Conservation (phyloP, 345 rosid species). For the Trapa bicornis region DNA sequence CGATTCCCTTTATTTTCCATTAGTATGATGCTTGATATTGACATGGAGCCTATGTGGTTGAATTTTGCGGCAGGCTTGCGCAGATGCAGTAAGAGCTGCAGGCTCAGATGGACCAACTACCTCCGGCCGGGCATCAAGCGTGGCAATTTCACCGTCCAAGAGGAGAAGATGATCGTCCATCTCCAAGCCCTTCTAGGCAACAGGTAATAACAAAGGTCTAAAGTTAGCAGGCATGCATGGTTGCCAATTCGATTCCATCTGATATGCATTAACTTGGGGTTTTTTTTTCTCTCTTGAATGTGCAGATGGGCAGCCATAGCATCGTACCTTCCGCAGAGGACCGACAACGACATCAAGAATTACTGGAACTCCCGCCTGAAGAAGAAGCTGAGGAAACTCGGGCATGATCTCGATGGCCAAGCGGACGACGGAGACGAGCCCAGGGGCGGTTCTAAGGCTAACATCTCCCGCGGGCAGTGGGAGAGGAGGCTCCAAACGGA, state of each 20-base stretch:
- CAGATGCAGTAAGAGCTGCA: conserved; percentile 44
- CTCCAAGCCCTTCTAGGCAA: too few relatives aligned
- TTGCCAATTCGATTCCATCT: too few relatives aligned
- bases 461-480: conserved; percentile 29
- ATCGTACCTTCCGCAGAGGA: too few relatives aligned
- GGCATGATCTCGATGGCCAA: conserved; percentile 8
- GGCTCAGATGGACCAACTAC: conserved; percentile 19
- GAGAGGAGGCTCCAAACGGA: conserved; percentile 39
- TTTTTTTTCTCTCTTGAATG: neutral
- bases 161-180: too few relatives aligned
- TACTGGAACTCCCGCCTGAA: too few relatives aligned
- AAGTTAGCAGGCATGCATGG: too few relatives aligned
- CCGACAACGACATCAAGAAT: too few relatives aligned
- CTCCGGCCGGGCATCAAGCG: conserved; percentile 19
- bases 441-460: conserved; percentile 5
- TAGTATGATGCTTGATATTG: too few relatives aligned
- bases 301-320: too few relatives aligned
- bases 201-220: too few relatives aligned
- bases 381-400: conserved; percentile 3
- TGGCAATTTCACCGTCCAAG: too few relatives aligned
- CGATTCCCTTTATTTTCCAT: too few relatives aligned
- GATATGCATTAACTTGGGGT: conserved; percentile 14
- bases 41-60: neutral
- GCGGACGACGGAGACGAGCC: conserved; percentile 4
- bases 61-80: conserved; percentile 24